Base-by-base conservation (phyloP, 2,329 filamentous ascomycete species). In the Fusarium sterilihyphosum region DNA sequence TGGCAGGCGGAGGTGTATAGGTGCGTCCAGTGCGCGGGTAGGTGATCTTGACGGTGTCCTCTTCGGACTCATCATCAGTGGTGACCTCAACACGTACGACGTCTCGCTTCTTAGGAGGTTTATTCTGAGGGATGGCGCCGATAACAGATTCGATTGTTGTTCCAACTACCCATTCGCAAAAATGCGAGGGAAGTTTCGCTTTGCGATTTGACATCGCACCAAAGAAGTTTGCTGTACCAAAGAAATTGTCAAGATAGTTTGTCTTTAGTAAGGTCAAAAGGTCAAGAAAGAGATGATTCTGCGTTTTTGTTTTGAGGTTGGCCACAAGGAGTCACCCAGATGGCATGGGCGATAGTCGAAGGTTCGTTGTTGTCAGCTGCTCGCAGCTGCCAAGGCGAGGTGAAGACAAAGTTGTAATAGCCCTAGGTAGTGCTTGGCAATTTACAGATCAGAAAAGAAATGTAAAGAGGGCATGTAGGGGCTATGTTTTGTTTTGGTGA, bases 1-100 rank as follows among this genome's bases (percentile, higher is more conserved):
- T 50, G 31, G 41, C 57, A 46, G 50, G 41, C 22, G 54, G 40
- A 10, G 46, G 22, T 37, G 37, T 60, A 31, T 41, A 29, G 26
- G 40, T 52, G 40, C 65, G 67, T 22, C 81, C 76, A 9, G 81
- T 79, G 60, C 86, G 85, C 3, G 88, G 87, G 59, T 88, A 87
- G 4, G 85, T 87, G 43, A 90, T 78, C 24, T 80, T 83, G 61
- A 89, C 78, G 7, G 82, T 85, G 60, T 90, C 88, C 33, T 84
- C 81, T 13, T 85, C 84, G n/a, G 83, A 84, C 63, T 88, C 86
- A 49, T 89, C 87, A 69, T 90, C 87, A 17, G 88, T 88, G 20
- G 83, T 82, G 4, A 88, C 77, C 59, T 86, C 82, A 38, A 88
- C 76, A 29, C 77, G 82, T 65, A 86, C 75, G 17, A 85, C 78